phyloP scores from a whole-genome alignment of 2,329 filamentous ascomycete genomes.

The Clarireedia homoeocarpa region DNA sequence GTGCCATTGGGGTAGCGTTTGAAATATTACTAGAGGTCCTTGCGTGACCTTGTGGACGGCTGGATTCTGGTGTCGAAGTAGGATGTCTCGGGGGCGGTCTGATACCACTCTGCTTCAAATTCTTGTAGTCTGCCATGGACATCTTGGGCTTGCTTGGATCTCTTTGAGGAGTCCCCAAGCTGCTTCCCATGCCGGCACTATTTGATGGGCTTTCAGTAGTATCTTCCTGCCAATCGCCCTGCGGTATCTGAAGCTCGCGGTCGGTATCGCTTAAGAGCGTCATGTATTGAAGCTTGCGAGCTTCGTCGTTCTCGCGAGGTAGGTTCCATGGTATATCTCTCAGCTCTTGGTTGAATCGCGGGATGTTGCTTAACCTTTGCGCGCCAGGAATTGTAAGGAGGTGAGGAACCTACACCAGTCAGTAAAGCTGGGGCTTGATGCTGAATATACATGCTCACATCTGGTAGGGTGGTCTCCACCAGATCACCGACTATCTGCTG shows the following conservation, averaged over 20 bases:
- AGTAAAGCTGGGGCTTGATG: neutral
- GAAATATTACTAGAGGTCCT: conserved; percentile 17
- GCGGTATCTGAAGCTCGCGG: conserved; percentile 21
- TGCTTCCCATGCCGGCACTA: conserved; percentile 22
- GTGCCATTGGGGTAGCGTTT: conserved; percentile 18
- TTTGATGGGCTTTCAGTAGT: conserved; percentile 18
- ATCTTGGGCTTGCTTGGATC: conserved; percentile 26
- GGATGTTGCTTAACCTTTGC: neutral
- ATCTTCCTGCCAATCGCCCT: conserved; percentile 25
- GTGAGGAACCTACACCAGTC: conserved; percentile 2
- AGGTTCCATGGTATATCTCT: conserved; percentile 18
- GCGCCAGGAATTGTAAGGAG: conserved; percentile 5
- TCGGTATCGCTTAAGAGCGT: conserved; percentile 24
- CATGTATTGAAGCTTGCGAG: conserved; percentile 27
- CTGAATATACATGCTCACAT: conserved; percentile 3
- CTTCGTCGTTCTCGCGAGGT: conserved; percentile 26
- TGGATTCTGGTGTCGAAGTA: conserved; percentile 8
- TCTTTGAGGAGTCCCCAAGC: conserved; percentile 24
- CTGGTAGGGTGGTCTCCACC: conserved; percentile 4
- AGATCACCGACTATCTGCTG: neutral
- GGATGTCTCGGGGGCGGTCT: conserved; percentile 18
- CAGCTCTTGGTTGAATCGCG: conserved; percentile 11
- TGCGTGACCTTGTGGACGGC: conserved; percentile 13
- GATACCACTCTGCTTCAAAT: conserved; percentile 23
- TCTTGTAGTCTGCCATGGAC: conserved; percentile 28